These are phyloP conservation scores for Suillus hirtellus DNA, from an alignment of 768 basidiomycete species.

Conservation along the genomic window DNA sequence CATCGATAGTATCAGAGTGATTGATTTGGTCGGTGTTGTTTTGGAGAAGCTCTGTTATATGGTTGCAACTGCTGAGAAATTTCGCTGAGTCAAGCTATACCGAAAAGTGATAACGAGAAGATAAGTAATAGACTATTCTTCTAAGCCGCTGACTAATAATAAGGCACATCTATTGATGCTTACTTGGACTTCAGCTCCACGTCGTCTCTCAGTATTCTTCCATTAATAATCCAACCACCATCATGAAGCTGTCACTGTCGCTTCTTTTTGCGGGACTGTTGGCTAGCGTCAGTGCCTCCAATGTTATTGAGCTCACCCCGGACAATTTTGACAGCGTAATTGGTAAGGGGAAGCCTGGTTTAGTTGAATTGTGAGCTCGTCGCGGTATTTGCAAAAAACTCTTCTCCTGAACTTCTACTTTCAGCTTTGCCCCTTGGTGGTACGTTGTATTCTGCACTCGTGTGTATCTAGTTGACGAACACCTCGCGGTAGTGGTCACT, in stretches of 20 bases:
- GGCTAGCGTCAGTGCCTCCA: conserved; percentile 65
- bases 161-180: conserved; percentile 5
- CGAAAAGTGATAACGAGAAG: conserved; percentile 3
- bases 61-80: conserved; percentile 26
- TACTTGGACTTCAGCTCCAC: conserved; percentile 24
- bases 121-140: neutral
- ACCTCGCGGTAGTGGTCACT: conserved; percentile 63
- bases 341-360: conserved; percentile 78
- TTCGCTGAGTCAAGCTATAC: conserved; percentile 20
- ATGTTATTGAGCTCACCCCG: conserved; percentile 78
- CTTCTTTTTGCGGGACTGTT: conserved; percentile 58
- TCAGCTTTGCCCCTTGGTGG: conserved; percentile 90
- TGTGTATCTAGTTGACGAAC: neutral
- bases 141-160: conserved; percentile 11
- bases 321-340: conserved; percentile 75
- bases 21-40: neutral
- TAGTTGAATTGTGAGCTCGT: conserved; percentile 84
- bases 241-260: conserved; percentile 60
- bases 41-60: conserved; percentile 9
- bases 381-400: conserved; percentile 4
- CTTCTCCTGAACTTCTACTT: conserved; percentile 8
- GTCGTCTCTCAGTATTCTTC: conserved; percentile 24
- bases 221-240: conserved; percentile 18
- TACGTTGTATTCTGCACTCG: conserved; percentile 37
- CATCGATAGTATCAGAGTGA: conserved; percentile 10